phyloP scores from a whole-genome alignment of 2,329 filamentous ascomycete species.

The Calonectria pseudoturangicola region DNA sequence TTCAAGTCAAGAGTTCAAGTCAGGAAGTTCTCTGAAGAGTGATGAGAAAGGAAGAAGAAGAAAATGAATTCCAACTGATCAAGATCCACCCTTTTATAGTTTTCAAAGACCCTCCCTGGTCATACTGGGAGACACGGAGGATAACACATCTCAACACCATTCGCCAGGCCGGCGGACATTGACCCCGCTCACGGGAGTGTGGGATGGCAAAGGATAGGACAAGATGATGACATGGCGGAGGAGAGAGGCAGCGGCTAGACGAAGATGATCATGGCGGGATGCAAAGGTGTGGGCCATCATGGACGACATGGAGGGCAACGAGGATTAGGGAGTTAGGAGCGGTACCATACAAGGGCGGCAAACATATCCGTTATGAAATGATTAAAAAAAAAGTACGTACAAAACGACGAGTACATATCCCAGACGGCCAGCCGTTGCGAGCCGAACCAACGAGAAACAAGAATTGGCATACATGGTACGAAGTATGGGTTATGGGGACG shows the following conservation, averaged over 20 bases:
- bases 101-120: conserved; percentile 64
- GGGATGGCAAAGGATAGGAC: conserved; percentile 55
- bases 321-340: conserved; percentile 55
- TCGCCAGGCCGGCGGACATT: conserved; percentile 60
- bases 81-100: conserved; percentile 79
- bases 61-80: conserved; percentile 64
- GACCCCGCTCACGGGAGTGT: conserved; percentile 65
- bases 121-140: conserved; percentile 61
- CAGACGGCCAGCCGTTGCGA: conserved; percentile 44
- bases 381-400: conserved; percentile 43
- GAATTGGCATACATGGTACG: conserved; percentile 45
- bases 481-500: conserved; percentile 26
- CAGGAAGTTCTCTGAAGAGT: conserved; percentile 49
- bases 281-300: conserved; percentile 59
- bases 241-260: conserved; percentile 54
- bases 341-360: conserved; percentile 42
- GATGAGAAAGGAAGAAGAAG: conserved; percentile 73
- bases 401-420: conserved; percentile 41
- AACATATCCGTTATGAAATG: conserved; percentile 46
- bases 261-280: conserved; percentile 60
- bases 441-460: conserved; percentile 52
- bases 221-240: conserved; percentile 59
- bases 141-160: conserved; percentile 67
- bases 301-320: conserved; percentile 53
- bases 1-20: conserved; percentile 46